Percentiles rank a stretch among this genome's conserved stretches.
Conservation (phyloP, 345 rosid species). For the Syzygium jambos region DNA sequence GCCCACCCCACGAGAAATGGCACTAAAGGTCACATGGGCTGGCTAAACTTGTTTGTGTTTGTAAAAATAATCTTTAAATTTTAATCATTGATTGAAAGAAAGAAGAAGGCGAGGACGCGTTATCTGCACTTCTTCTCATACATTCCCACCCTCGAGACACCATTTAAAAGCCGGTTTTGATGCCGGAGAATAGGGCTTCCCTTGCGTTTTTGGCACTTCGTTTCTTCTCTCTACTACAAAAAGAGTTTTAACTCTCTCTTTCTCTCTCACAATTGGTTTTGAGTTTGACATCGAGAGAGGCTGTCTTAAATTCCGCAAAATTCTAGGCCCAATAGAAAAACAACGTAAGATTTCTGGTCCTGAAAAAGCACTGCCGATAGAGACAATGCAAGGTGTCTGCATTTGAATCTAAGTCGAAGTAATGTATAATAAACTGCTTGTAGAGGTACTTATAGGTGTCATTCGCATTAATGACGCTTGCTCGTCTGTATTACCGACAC, state of each 20-base stretch:
- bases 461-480: not conserved
- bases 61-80: constrained; percentile 24
- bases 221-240: not conserved
- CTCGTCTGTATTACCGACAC: not conserved
- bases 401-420: not conserved
- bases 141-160: constrained; percentile 6
- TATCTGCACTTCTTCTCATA: constrained; percentile 1
- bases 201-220: constrained; percentile 48
- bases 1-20: constrained; percentile 36
- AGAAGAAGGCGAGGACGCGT: constrained; percentile 13
- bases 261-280: not conserved
- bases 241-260: not conserved
- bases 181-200: constrained; percentile 54
- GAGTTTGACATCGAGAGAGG: not conserved
- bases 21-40: constrained; percentile 69
- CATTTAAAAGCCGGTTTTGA: constrained; percentile 57
- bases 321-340: not conserved
- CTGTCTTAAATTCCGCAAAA: not conserved
- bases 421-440: not conserved
- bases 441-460: not conserved
- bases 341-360: not conserved
- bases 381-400: not conserved
- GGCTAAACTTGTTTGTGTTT: constrained; percentile 41
- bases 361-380: not conserved
- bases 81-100: not conserved